A percentile compares a stretch with the other conserved stretches of the same genome.
phyloP scores from a whole-genome alignment of 2,329 filamentous ascomycete genomes.

The Arthrobotrys megalospora region DNA sequence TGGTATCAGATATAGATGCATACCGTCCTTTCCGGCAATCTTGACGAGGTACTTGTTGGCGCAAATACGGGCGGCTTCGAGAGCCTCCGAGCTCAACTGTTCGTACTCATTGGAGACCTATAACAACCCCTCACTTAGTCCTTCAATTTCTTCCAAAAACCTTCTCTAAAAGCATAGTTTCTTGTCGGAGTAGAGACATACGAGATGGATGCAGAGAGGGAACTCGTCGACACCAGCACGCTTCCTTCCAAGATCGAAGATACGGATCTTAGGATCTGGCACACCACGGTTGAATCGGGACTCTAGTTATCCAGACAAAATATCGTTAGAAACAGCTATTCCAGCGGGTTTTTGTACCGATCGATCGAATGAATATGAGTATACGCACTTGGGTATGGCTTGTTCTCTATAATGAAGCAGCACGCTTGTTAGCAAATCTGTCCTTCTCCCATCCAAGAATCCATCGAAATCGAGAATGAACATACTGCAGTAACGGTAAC shows the following conservation, averaged over 20 bases:
- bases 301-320: slow-evolving; percentile 80
- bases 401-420: slow-evolving; percentile 52
- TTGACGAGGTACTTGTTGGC: slow-evolving; percentile 95
- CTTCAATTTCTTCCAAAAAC: neutral
- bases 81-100: slow-evolving; percentile 99
- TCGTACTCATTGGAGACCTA: slow-evolving; percentile 99
- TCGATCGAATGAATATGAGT: slow-evolving; percentile 23
- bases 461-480: slow-evolving; percentile 53
- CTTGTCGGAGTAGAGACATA: slow-evolving; percentile 36
- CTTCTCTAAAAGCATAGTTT: neutral
- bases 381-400: slow-evolving; percentile 61
- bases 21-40: slow-evolving; percentile 77
- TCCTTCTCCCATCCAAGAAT: slow-evolving; percentile 22
- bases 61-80: slow-evolving; percentile 99
- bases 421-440: slow-evolving; percentile 42
- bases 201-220: slow-evolving; percentile 96
- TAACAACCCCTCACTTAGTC: slow-evolving; percentile 21
- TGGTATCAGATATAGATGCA: neutral
- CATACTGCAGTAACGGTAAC: slow-evolving; percentile 99
- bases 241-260: slow-evolving; percentile 99
- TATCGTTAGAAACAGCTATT: slow-evolving; percentile 65
- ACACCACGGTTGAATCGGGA: slow-evolving; percentile 99
- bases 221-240: slow-evolving; percentile 99
- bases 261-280: slow-evolving; percentile 85
- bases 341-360: slow-evolving; percentile 58